These are phyloP conservation scores for Fusarium albidum DNA, from an alignment of 2,329 filamentous ascomycete genomes.

Conservation along the genomic window DNA sequence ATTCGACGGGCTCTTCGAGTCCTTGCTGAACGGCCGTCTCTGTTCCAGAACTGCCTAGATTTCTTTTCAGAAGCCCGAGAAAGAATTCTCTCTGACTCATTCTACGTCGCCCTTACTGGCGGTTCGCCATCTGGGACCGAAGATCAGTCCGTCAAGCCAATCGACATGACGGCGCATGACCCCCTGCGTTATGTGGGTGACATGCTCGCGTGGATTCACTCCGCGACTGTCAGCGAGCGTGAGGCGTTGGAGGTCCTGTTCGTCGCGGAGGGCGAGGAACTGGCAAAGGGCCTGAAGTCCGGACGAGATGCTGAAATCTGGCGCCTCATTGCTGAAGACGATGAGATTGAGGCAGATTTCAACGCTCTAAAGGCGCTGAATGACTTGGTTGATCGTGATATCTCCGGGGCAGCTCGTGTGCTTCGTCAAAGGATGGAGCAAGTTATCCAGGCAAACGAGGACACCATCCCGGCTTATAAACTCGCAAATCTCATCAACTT, in stretches of 20 bases:
- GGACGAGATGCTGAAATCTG: slow-evolving; percentile 86
- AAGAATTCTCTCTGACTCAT: slow-evolving; percentile 84
- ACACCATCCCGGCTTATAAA: slow-evolving; percentile 87
- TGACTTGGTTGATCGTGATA: slow-evolving; percentile 85
- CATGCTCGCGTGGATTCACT: slow-evolving; percentile 98
- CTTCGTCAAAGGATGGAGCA: slow-evolving; percentile 91
- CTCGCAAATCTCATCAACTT: slow-evolving; percentile 89
- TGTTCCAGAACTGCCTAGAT: slow-evolving; percentile 94
- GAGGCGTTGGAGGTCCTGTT: slow-evolving; percentile 94
- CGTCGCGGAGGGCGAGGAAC: slow-evolving; percentile 87
- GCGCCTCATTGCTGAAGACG: slow-evolving; percentile 70
- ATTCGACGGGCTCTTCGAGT: slow-evolving; percentile 86
- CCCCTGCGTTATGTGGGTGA: slow-evolving; percentile 91
- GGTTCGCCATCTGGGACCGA: slow-evolving; percentile 64
- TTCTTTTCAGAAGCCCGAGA: slow-evolving; percentile 92
- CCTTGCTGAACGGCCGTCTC: slow-evolving; percentile 84
- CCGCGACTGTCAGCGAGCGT: slow-evolving; percentile 89
- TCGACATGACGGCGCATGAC: slow-evolving; percentile 93
- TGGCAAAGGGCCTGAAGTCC: slow-evolving; percentile 81
- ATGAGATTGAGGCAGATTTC: slow-evolving; percentile 65
- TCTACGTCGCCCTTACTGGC: slow-evolving; percentile 88
- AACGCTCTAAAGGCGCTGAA: slow-evolving; percentile 84
- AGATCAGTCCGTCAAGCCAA: slow-evolving; percentile 79
- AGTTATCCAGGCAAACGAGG: slow-evolving; percentile 90
- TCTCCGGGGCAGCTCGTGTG: slow-evolving; percentile 82